Evolutionary conservation across 495 filamentous ascomycete species (phyloP).

Genomic region (Saxophila tyrrhenica): DNA sequence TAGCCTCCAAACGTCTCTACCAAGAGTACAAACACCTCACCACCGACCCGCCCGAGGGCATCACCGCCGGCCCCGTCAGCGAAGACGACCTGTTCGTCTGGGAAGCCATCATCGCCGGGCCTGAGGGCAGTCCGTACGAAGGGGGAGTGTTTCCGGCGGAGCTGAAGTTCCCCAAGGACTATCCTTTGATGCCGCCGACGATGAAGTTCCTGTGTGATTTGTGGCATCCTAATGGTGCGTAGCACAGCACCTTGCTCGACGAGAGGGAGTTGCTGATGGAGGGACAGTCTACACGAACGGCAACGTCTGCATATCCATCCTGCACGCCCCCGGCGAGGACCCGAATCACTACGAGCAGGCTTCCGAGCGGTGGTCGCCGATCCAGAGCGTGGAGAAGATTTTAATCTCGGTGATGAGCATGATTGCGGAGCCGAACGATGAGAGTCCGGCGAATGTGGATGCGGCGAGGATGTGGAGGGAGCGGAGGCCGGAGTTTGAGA

Average conservation of each 20-base stretch:
- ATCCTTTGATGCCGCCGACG: slow-evolving; percentile 80
- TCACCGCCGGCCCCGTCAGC: slow-evolving; percentile 83
- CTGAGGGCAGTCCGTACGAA: slow-evolving; percentile 91
- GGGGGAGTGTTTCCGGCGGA: slow-evolving; percentile 89
- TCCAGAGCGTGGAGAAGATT: slow-evolving; percentile 97
- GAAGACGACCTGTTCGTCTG: slow-evolving; percentile 95
- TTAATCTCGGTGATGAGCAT: slow-evolving; percentile 97
- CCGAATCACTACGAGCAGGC: slow-evolving; percentile 98
- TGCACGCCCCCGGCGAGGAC: slow-evolving; percentile 96
- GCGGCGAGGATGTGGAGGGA: slow-evolving; percentile 99
- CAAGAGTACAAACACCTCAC: slow-evolving; percentile 88
- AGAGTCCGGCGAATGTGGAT: slow-evolving; percentile 96
- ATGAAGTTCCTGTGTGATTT: slow-evolving; percentile 91
- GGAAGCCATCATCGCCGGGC: slow-evolving; percentile 94
- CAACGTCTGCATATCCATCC: slow-evolving; percentile 91
- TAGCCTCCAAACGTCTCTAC: slow-evolving; percentile 86
- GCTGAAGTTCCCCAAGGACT: slow-evolving; percentile 90
- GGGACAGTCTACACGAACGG: slow-evolving; percentile 79
- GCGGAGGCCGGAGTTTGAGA: slow-evolving; percentile 70
- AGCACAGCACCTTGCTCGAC: background rate
- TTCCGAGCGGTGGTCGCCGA: slow-evolving; percentile 88
- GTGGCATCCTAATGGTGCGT: slow-evolving; percentile 90
- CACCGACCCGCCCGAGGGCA: slow-evolving; percentile 68
- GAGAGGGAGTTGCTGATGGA: slow-evolving; percentile 1
- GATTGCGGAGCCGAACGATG: slow-evolving; percentile 96